Base-by-base conservation (phyloP, 345 rosid genomes). In the Arabidopsis suecica region DNA sequence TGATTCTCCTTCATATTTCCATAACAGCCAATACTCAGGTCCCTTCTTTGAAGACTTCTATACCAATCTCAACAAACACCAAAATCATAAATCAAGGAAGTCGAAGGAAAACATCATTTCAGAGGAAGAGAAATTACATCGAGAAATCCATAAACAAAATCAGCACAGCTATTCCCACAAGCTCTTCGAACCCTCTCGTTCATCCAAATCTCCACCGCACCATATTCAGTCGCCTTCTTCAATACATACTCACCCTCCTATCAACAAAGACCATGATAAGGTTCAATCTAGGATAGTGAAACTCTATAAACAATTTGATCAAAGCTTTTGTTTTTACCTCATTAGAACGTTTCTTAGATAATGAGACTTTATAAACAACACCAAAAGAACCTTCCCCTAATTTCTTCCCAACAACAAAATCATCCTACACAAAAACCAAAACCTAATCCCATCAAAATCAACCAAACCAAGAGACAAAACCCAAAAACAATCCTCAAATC, bases 171-270 rank as follows among this genome's bases (percentile, higher is more conserved):
- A 77, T 76, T 90, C 25, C 91, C 92, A 83, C 97, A 90, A 76
- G 99, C 99, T 84, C 99, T 87, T 45, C 99, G 88, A 57, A 88
- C 97, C 0, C 96, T 96, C 71, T 94, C 99, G 33, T 94, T 94
- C 97, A 94, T 94, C 98, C 98, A 94, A 75, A 94, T 94, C 65
- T 94, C 97, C 37, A 91, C 98, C 0, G 97, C 98, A 28, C 98
- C 99, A 56, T 87, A 92, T 74, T 92, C 96, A 63, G 95, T 88
- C 16, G 99, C 99, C 90, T 89, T 95, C 85, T 95, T 95, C 88
- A 95, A 65, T 38, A 95, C 97, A 71, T 90, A 83, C 80, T 92
- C 93, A 34, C 93, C 90, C 44, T 84, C 91, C 82, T 81, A 86
- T 89, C 82, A 76, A 18, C 37, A 16, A 16, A 16, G 18, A 16